Conservation (phyloP, 2,329 filamentous ascomycete genomes). For the Herpotrichia juniperi region DNA sequence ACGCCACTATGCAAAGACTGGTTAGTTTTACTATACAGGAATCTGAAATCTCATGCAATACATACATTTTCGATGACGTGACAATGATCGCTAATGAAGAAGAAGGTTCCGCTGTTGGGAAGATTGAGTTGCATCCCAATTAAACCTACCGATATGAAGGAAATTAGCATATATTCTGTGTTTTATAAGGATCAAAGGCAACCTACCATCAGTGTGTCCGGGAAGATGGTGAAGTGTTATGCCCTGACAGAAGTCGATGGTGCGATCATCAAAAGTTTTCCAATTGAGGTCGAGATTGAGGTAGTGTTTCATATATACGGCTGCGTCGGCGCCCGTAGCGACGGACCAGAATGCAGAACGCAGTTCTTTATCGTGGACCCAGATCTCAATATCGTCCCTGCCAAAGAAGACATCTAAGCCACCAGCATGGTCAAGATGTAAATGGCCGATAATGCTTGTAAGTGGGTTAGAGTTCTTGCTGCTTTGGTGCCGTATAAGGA, state of each 20-base stretch:
- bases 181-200: too few relatives aligned
- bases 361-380: constrained; percentile 20
- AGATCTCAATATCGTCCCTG: constrained; percentile 30
- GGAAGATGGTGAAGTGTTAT: constrained; percentile 33
- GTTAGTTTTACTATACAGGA: too few relatives aligned
- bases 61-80: too few relatives aligned
- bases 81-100: too few relatives aligned
- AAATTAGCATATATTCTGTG: too few relatives aligned
- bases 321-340: background rate
- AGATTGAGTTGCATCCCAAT: too few relatives aligned
- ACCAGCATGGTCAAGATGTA: constrained; percentile 33
- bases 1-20: too few relatives aligned
- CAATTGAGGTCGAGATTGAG: constrained; percentile 36
- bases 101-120: too few relatives aligned
- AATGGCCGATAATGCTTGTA: constrained; percentile 32
- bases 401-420: constrained; percentile 32
- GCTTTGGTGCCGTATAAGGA: too few relatives aligned
- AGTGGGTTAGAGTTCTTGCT: too few relatives aligned
- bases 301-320: constrained; percentile 29
- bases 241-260: constrained; percentile 30
- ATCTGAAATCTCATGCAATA: too few relatives aligned
- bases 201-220: constrained; percentile 37
- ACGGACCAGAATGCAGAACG: constrained; percentile 3
- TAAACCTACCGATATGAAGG: too few relatives aligned
- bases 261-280: constrained; percentile 27